Evolutionary conservation across 805 yeast genomes (phyloP).

Genomic region (Starmerella asiatica): DNA sequence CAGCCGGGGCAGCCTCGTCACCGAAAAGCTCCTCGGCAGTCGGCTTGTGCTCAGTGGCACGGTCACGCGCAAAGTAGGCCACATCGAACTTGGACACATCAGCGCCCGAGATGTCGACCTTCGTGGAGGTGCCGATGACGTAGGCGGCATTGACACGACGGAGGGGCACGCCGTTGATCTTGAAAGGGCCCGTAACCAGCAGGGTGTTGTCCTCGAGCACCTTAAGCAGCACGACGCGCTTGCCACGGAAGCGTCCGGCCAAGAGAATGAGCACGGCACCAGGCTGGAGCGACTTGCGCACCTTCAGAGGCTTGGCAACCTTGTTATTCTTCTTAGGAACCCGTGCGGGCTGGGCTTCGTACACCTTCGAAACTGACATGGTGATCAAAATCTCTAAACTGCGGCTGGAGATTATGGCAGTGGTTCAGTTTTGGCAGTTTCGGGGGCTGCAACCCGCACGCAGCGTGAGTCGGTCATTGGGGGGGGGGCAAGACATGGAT

Average conservation of each 20-base stretch:
- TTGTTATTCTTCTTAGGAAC: conserved; percentile 83
- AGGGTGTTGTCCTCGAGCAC: conserved; percentile 94
- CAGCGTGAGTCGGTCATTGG: neutral
- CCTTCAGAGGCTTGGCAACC: conserved; percentile 82
- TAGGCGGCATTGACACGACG: conserved; percentile 98
- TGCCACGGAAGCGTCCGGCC: conserved; percentile 99
- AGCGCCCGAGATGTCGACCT: conserved; percentile 63
- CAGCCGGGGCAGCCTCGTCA: conserved; percentile 61
- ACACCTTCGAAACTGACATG: conserved; percentile 40
- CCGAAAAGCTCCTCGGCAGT: conserved; percentile 82
- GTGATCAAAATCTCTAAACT: conserved; percentile 4
- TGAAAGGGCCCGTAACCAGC: conserved; percentile 97
- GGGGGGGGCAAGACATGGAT: no score
- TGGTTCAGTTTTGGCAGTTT: conserved; percentile 1
- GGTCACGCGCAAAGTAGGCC: conserved; percentile 94
- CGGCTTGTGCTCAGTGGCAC: conserved; percentile 65
- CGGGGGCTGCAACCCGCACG: neutral
- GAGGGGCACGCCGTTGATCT: conserved; percentile 98
- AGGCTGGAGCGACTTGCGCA: conserved; percentile 91
- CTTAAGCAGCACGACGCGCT: conserved; percentile 97
- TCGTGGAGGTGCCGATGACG: conserved; percentile 97
- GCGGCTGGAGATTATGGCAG: conserved; percentile 1
- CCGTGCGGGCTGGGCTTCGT: conserved; percentile 74
- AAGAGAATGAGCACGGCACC: conserved; percentile 94
- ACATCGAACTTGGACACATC: conserved; percentile 75